A percentile compares a stretch with the other conserved stretches of the same genome.
Conservation (phyloP, 768 basidiomycete species). For the Amanita rubescens region DNA sequence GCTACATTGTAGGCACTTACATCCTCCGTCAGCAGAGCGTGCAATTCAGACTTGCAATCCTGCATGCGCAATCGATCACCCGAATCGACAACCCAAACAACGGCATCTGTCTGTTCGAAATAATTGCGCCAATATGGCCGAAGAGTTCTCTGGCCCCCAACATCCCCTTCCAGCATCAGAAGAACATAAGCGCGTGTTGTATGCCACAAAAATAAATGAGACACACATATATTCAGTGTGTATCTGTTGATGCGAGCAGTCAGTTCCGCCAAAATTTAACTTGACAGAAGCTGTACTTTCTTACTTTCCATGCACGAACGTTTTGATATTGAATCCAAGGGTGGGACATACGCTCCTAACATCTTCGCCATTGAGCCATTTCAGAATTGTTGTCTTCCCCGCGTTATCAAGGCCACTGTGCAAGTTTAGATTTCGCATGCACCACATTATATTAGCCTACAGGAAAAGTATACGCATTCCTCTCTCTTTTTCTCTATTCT, state of each 20-base stretch:
- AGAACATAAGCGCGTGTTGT: conserved; percentile 10
- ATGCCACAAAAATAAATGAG: neutral
- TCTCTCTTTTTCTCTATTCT: conserved; percentile 90
- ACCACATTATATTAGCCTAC: conserved; percentile 31
- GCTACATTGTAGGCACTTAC: conserved; percentile 41
- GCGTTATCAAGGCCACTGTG: conserved; percentile 94
- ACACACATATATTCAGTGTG: conserved; percentile 73
- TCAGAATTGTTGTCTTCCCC: conserved; percentile 96
- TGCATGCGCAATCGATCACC: conserved; percentile 83
- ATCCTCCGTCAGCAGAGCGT: conserved; percentile 83
- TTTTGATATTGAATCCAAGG: conserved; percentile 98
- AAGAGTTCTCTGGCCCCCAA: conserved; percentile 92
- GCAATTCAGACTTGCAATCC: conserved; percentile 86
- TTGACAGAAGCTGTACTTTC: conserved; percentile 17
- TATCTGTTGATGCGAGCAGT: conserved; percentile 35
- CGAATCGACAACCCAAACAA: conserved; percentile 99
- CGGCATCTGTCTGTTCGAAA: conserved; percentile 96
- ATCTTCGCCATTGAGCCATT: conserved; percentile 90
- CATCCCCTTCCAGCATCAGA: conserved; percentile 67
- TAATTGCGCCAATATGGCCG: conserved; percentile 99
- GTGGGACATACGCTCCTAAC: conserved; percentile 86
- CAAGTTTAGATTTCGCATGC: conserved; percentile 8
- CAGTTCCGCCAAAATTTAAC: conserved; percentile 9
- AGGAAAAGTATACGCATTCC: conserved; percentile 96
- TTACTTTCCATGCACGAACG: conserved; percentile 85